Evolutionary conservation across 768 basidiomycete genomes (phyloP).

Genomic region (Lactarius tabidus): DNA sequence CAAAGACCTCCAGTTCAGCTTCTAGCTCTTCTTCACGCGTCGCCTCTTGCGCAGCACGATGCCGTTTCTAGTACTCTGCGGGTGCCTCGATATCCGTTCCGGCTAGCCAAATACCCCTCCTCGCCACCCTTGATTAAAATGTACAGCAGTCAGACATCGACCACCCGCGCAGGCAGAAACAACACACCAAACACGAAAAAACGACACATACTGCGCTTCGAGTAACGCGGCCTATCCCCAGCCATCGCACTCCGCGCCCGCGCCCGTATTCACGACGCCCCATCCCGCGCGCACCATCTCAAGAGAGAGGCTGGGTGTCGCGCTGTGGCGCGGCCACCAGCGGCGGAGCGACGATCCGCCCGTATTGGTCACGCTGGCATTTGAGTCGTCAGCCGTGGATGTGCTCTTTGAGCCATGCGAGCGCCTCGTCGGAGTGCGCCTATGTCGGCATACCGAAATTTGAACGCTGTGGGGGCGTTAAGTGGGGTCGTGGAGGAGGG

Average conservation of each 20-base stretch:
- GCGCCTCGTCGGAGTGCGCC: slow-evolving; percentile 66
- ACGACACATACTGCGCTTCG: slow-evolving; percentile 54
- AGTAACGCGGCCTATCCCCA: slow-evolving; percentile 63
- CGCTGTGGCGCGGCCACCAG: slow-evolving; percentile 48
- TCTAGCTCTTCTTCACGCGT: neutral
- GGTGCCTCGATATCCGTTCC: slow-evolving; percentile 37
- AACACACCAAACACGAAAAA: too few species aligned
- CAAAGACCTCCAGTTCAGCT: neutral
- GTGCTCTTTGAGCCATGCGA: slow-evolving; percentile 61
- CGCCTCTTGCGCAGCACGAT: slow-evolving; percentile 5
- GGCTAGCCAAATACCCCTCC: slow-evolving; percentile 41
- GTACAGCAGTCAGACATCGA: too few species aligned
- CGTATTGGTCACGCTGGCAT: slow-evolving; percentile 83
- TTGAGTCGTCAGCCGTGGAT: slow-evolving; percentile 58
- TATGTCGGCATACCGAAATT: slow-evolving; percentile 85
- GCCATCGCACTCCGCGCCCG: slow-evolving; percentile 75
- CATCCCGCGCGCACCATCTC: slow-evolving; percentile 82
- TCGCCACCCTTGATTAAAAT: slow-evolving; percentile 20
- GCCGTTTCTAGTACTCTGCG: slow-evolving; percentile 42
- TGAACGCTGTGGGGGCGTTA: slow-evolving; percentile 44
- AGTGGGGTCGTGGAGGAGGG: neutral
- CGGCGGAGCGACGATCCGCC: slow-evolving; percentile 70
- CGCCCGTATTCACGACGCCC: slow-evolving; percentile 70
- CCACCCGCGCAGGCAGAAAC: too few species aligned
- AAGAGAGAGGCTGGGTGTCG: slow-evolving; percentile 38